Base-by-base conservation (phyloP, 768 basidiomycete genomes). In the Naematelia aurantialba region DNA sequence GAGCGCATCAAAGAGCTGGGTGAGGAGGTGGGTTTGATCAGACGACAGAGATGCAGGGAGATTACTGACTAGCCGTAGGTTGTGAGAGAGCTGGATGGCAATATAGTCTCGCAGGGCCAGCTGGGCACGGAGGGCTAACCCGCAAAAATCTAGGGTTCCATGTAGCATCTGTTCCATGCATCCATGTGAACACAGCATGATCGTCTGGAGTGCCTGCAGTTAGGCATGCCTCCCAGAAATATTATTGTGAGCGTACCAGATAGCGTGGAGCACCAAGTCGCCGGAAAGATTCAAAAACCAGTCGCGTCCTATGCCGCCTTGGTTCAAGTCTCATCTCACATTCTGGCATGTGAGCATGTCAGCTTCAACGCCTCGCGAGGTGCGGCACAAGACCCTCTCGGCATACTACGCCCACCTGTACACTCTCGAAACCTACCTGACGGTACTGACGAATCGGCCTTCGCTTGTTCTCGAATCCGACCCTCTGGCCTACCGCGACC, bases 31-130 rank as follows among this genome's bases (percentile, higher is more conserved):
- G 17, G 34, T 39, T n/a, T n/a, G n/a, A n/a, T n/a, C n/a, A n/a
- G n/a, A n/a, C n/a, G n/a, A n/a, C 45, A 56, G 67, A 59, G n/a
- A 14, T 49, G 25, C 22, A 10, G 4, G 42, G 3, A 4, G 8
- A 49, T 4, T 27, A 55, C 49, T 56, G 44, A 60, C 49, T n/a
- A 10, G 13, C 10, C 5, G 29, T 51, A 74, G 71, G 78, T 79
- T 22, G 69, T 74, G 13, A 70, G 75, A 46, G 79, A 79, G 61
- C 64, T 80, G 3, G 58, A 79, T 26, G 79, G 79, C 21, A 69
- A 75, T 50, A 69, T 79, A 12, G 68, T 78, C 4, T 70, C 76
- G 2, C 65, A 73, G 17, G 78, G 74, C n/a, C 68, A 72, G 62
- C 54, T 78, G 27, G 73, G 73, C 0, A 51, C 60, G 10, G 73